Conservation (phyloP, 768 basidiomycete genomes). For the Leucocoprinus leucothites region DNA sequence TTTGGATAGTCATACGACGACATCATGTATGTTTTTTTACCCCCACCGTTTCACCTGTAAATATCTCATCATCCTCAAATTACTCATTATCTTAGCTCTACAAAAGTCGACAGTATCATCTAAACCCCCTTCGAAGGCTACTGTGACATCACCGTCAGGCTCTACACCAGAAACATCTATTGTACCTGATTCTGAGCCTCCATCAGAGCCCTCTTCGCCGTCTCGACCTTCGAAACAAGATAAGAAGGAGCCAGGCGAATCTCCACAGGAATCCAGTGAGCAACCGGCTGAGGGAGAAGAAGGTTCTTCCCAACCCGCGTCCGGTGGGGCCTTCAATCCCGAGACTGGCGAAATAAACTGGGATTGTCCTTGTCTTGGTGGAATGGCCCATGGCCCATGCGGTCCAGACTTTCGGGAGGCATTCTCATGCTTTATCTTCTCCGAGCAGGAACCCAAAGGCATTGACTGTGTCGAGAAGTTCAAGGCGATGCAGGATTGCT, state of each 20-base stretch:
- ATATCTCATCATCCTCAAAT: not conserved
- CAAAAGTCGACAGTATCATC: constrained; percentile 15
- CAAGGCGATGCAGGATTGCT: constrained; percentile 96
- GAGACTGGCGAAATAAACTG: constrained; percentile 99
- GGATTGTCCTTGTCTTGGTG: constrained; percentile 98
- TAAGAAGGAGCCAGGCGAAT: not conserved
- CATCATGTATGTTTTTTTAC: not conserved
- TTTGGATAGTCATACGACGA: constrained; percentile 39
- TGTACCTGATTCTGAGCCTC: constrained; percentile 13
- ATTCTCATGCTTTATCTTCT: constrained; percentile 95
- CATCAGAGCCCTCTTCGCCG: constrained; percentile 11
- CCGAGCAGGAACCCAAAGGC: constrained; percentile 94
- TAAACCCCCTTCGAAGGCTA: constrained; percentile 7
- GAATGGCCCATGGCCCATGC: constrained; percentile 98
- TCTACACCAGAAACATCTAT: constrained; percentile 15
- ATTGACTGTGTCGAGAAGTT: constrained; percentile 98
- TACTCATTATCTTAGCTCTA: constrained; percentile 2
- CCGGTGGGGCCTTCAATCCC: constrained; percentile 79
- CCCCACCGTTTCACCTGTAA: not conserved
- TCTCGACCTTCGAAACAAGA: not conserved
- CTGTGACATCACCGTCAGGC: constrained; percentile 15
- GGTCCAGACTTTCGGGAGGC: constrained; percentile 91
- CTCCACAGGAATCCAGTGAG: not conserved
- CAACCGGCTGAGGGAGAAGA: constrained; percentile 12
- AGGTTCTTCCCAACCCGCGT: constrained; percentile 9